Conservation (phyloP, 2,329 filamentous ascomycete species). For the Cadophora sp. region DNA sequence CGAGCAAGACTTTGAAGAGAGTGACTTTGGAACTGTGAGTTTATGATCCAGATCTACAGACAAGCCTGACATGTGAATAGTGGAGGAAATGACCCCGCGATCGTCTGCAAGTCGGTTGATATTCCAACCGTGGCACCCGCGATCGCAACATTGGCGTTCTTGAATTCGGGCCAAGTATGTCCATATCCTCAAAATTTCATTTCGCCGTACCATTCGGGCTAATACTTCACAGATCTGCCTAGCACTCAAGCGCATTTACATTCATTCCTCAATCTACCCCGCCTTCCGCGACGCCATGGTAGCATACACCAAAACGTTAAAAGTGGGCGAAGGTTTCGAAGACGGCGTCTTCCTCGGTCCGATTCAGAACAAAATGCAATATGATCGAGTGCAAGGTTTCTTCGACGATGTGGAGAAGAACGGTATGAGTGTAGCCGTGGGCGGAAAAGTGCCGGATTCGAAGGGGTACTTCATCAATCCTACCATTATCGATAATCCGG, state of each 20-base stretch:
- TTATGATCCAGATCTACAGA: fast-evolving
- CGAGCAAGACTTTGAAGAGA: conserved; percentile 57
- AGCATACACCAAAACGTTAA: conserved; percentile 51
- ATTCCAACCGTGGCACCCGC: conserved; percentile 52
- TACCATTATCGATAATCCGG: conserved; percentile 63
- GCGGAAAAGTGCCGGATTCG: conserved; percentile 46
- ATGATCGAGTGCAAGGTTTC: conserved; percentile 62
- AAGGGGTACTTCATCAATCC: conserved; percentile 64
- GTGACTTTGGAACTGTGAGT: conserved; percentile 43
- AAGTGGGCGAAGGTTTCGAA: conserved; percentile 47
- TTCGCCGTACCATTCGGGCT: not conserved
- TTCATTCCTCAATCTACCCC: conserved; percentile 66
- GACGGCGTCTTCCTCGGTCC: conserved; percentile 57
- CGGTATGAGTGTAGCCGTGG: conserved; percentile 58
- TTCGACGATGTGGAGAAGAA: conserved; percentile 61
- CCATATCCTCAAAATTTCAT: not conserved
- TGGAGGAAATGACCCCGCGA: conserved; percentile 61
- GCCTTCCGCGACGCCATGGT: conserved; percentile 56
- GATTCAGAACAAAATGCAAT: conserved; percentile 70
- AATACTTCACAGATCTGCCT: conserved; percentile 56
- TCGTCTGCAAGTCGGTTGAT: conserved; percentile 60
- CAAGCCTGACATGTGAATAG: not conserved
- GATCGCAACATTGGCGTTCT: conserved; percentile 55
- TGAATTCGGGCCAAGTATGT: conserved; percentile 51
- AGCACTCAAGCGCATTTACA: conserved; percentile 63